phyloP scores from a whole-genome alignment of 768 basidiomycete species.

The Tephrocybe sp. region DNA sequence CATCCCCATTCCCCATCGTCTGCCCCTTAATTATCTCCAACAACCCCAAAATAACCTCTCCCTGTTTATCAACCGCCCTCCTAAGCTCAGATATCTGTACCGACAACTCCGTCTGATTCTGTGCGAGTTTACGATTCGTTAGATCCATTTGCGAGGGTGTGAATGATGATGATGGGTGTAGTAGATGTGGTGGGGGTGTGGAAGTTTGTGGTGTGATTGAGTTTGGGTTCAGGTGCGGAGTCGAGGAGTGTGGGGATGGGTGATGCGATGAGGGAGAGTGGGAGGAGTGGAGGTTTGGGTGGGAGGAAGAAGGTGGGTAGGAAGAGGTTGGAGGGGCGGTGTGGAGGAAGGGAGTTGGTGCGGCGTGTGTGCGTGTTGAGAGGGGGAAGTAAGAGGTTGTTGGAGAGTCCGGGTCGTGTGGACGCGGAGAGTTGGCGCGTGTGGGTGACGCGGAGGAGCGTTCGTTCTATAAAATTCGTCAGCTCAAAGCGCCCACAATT shows the following conservation, averaged over 20 bases:
- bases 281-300: neutral
- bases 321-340: too few relatives aligned
- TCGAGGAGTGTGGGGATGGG: too few relatives aligned
- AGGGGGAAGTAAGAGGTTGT: neutral
- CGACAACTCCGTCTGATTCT: slow-evolving; percentile 66
- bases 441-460: neutral
- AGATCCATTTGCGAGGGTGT: slow-evolving; percentile 40
- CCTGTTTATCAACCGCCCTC: slow-evolving; percentile 55
- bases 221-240: too few relatives aligned
- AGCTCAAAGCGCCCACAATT: too few relatives aligned
- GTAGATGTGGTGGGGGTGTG: too few relatives aligned
- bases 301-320: too few relatives aligned
- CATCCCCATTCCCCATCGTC: too few relatives aligned
- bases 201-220: too few relatives aligned
- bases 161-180: too few relatives aligned
- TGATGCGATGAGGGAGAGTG: too few relatives aligned
- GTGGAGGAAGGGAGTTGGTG: too few relatives aligned
- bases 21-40: slow-evolving; percentile 16
- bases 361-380: too few relatives aligned
- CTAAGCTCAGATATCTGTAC: slow-evolving; percentile 61
- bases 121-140: slow-evolving; percentile 57
- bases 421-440: neutral
- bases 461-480: neutral
- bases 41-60: slow-evolving; percentile 43
- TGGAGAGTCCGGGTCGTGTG: neutral